Conservation (phyloP, 176 grass and related monocot genomes). For the Pontederia paniculata region DNA sequence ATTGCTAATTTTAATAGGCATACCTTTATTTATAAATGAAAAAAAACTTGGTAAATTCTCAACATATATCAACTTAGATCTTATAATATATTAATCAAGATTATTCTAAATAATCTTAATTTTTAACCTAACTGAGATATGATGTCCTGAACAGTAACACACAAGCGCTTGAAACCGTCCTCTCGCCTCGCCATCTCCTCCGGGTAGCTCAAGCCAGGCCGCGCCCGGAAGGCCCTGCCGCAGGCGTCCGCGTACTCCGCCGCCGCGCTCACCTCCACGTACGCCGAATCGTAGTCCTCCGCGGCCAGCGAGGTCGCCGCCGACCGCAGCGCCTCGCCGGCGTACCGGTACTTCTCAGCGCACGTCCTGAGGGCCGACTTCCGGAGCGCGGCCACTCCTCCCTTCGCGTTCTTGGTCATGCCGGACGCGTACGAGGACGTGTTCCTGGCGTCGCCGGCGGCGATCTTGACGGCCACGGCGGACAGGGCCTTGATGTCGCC, state of each 20-base stretch:
- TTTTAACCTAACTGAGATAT: slow-evolving; percentile 4
- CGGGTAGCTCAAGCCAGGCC: not conserved
- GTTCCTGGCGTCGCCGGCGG: not conserved
- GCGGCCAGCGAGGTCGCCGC: not conserved
- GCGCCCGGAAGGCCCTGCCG: not conserved
- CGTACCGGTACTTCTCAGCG: slow-evolving; percentile 11
- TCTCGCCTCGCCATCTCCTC: not conserved
- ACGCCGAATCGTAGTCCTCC: slow-evolving; percentile 15
- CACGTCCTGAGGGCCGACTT: not conserved
- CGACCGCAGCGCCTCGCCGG: slow-evolving; percentile 11
- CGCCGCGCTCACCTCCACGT: slow-evolving; percentile 8
- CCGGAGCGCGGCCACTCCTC: not conserved
- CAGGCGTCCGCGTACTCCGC: slow-evolving; percentile 5
- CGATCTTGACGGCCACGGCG: not conserved
- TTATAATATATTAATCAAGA: too few relatives aligned
- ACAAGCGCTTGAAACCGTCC: slow-evolving; percentile 6
- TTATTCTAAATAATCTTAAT: not conserved
- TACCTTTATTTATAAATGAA: too few relatives aligned
- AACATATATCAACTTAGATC: too few relatives aligned
- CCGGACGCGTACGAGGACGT: not conserved
- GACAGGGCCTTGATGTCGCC: slow-evolving; percentile 1
- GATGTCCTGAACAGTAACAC: slow-evolving; percentile 3
- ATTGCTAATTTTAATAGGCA: too few relatives aligned
- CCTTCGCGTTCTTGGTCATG: not conserved
- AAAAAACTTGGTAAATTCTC: too few relatives aligned